These are phyloP conservation scores for Haberlea rhodopensis DNA, from an alignment of 257 asterid species.

Conservation along the genomic window DNA sequence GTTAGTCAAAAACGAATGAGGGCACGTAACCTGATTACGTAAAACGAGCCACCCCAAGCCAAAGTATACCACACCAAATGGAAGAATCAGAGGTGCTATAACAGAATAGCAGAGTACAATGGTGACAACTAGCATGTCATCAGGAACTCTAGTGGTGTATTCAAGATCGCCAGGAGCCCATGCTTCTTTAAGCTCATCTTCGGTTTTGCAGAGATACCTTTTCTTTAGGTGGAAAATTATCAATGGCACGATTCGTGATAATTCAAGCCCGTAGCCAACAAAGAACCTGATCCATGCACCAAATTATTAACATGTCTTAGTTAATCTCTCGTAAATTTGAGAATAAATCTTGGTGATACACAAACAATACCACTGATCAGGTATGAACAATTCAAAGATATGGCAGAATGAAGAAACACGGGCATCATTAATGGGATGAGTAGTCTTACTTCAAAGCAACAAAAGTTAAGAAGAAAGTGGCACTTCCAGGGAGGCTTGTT, in stretches of 20 bases:
- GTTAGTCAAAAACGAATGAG: not conserved
- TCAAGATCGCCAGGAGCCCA: constrained; percentile 89
- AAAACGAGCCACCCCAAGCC: constrained; percentile 92
- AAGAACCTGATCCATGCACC: constrained; percentile 64
- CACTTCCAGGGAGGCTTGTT: constrained; percentile 83
- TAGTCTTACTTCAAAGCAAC: constrained; percentile 84
- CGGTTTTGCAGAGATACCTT: constrained; percentile 80
- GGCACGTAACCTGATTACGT: constrained; percentile 69
- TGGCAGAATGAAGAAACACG: not conserved
- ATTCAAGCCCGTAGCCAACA: constrained; percentile 91
- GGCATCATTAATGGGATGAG: not conserved
- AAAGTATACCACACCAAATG: constrained; percentile 76
- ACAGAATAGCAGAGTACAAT: constrained; percentile 78
- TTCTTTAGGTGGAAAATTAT: constrained; percentile 71
- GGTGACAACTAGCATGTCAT: constrained; percentile 69
- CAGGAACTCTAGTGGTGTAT: constrained; percentile 74
- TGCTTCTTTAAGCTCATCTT: constrained; percentile 74
- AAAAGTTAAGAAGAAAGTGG: constrained; percentile 90
- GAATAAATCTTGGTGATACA: not conserved
- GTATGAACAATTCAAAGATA: not conserved
- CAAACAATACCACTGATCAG: not conserved
- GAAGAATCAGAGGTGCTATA: constrained; percentile 76
- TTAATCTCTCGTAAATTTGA: constrained; percentile 4
- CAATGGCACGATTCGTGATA: constrained; percentile 74
- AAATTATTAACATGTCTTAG: constrained; percentile 4